Percentiles rank a stretch among this genome's conserved stretches.
Conservation (phyloP, 805 yeast species). For the Suhomyces sp. region DNA sequence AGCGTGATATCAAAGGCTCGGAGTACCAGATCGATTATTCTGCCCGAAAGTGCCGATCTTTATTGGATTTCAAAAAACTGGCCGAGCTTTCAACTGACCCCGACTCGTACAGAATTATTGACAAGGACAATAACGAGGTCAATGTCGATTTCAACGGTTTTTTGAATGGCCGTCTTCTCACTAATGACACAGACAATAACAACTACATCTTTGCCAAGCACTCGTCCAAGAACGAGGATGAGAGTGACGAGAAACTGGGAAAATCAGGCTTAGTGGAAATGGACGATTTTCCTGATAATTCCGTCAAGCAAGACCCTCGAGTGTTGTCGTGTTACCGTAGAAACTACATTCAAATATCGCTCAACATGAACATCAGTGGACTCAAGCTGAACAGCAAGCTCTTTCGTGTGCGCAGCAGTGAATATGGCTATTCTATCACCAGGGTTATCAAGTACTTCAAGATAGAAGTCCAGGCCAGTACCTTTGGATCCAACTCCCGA, state of each 20-base stretch:
- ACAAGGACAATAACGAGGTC: slow-evolving; percentile 26
- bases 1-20: slow-evolving; percentile 10
- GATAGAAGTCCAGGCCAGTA: slow-evolving; percentile 35
- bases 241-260: background rate
- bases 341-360: slow-evolving; percentile 37
- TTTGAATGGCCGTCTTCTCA: slow-evolving; percentile 41
- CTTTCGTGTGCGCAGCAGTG: slow-evolving; percentile 31
- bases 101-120: slow-evolving; percentile 22
- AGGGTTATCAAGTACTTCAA: slow-evolving; percentile 37
- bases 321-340: slow-evolving; percentile 47
- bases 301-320: slow-evolving; percentile 23
- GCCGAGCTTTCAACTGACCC: slow-evolving; percentile 12
- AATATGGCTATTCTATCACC: slow-evolving; percentile 37
- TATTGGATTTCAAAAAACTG: slow-evolving; percentile 28
- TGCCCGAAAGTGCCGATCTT: slow-evolving; percentile 21
- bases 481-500: slow-evolving; percentile 28
- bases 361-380: slow-evolving; percentile 29
- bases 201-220: slow-evolving; percentile 21
- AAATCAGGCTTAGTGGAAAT: background rate
- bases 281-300: slow-evolving; percentile 5
- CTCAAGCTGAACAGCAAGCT: slow-evolving; percentile 24
- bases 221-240: background rate
- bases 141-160: slow-evolving; percentile 32
- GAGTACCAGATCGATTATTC: slow-evolving; percentile 26
- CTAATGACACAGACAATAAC: slow-evolving; percentile 39